These are phyloP conservation scores for Endoconidiophora laricicola DNA, from an alignment of 2,329 filamentous ascomycete species.

Conservation along the genomic window DNA sequence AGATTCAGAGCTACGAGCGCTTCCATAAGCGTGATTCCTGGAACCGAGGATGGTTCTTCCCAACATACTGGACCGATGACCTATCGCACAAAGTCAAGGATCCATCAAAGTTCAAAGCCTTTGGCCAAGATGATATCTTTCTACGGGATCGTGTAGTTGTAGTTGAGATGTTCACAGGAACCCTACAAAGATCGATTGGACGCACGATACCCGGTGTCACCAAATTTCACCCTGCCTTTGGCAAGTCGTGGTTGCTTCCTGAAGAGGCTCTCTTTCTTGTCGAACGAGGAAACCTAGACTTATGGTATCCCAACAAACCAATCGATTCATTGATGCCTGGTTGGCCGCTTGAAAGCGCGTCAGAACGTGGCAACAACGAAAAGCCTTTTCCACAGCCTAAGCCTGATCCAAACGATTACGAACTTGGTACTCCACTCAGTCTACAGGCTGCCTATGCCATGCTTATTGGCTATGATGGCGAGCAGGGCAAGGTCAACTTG, in stretches of 20 bases:
- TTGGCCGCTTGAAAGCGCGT: constrained; percentile 13
- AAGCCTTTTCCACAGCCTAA: constrained; percentile 15
- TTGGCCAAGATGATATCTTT: constrained; percentile 15
- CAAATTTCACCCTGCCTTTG: constrained; percentile 33
- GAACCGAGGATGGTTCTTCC: constrained; percentile 57
- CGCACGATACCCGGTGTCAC: constrained; percentile 40
- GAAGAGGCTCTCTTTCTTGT: constrained; percentile 85
- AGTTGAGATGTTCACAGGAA: constrained; percentile 55
- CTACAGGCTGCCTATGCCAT: constrained; percentile 80
- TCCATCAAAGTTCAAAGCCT: constrained; percentile 6
- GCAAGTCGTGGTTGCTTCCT: constrained; percentile 66
- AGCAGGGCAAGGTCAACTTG: constrained; percentile 43
- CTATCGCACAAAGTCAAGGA: constrained; percentile 14
- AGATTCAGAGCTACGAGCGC: constrained; percentile 63
- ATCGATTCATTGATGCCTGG: constrained; percentile 32
- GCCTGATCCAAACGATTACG: constrained; percentile 28
- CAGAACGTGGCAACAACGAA: constrained; percentile 16
- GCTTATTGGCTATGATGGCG: constrained; percentile 54
- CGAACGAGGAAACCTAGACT: constrained; percentile 72
- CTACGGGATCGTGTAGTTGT: constrained; percentile 40
- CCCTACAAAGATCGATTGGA: constrained; percentile 62
- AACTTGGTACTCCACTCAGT: constrained; percentile 65
- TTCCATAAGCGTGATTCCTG: constrained; percentile 52
- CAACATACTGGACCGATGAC: constrained; percentile 33
- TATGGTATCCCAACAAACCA: constrained; percentile 58